Evolutionary conservation across 306 rosid species (phyloP).

Genomic region (Rubus idaeus): DNA sequence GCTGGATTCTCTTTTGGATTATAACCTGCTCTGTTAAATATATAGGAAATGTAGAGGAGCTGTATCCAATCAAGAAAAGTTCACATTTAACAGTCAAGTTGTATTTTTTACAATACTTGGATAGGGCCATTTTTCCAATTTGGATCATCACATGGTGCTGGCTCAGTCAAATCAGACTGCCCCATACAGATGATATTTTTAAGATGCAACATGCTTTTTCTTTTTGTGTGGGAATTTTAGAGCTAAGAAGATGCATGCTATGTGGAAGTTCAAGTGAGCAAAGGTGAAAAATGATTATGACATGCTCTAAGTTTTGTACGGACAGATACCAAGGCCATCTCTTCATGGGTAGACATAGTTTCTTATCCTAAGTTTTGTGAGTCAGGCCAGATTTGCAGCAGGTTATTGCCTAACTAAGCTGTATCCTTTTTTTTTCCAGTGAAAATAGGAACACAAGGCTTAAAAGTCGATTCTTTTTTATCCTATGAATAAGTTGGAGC

Average conservation of each 20-base stretch:
- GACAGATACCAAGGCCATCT: too few species aligned
- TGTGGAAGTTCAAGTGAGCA: neutral
- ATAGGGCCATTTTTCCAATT: neutral
- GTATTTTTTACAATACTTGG: neutral
- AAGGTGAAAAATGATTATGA: neutral
- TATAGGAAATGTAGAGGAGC: neutral
- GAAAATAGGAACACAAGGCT: neutral
- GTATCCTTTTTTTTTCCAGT: neutral
- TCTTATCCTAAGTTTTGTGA: neutral
- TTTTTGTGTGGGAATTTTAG: neutral
- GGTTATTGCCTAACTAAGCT: neutral
- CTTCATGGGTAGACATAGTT: neutral
- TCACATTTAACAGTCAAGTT: too few species aligned
- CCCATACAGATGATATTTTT: neutral
- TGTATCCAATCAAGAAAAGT: too few species aligned
- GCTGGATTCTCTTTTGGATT: neutral
- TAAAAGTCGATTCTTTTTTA: neutral
- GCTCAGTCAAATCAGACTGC: neutral
- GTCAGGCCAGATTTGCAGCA: neutral
- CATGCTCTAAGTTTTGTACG: neutral
- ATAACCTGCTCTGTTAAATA: neutral
- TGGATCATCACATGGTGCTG: neutral
- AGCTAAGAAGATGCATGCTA: neutral
- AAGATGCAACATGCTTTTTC: neutral
- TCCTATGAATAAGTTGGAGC: conserved; percentile 6